Conservation (phyloP, 352 stramenopile species). For the Pythium monospermum region DNA sequence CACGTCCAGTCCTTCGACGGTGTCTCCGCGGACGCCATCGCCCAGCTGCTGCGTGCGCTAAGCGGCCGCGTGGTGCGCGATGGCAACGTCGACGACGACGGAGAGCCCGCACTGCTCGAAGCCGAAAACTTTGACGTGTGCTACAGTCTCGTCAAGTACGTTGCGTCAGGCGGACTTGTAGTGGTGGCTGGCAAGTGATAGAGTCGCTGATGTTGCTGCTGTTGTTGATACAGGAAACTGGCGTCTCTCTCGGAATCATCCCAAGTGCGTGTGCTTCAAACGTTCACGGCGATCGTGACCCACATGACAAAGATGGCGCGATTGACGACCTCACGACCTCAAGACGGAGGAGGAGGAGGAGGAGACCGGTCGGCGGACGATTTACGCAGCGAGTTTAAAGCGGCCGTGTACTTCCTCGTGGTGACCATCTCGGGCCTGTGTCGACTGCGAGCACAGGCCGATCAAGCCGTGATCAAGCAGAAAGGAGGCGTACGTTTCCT, state of each 20-base stretch:
- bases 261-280: constrained; percentile 61
- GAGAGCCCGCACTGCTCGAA: constrained; percentile 46
- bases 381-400: constrained; percentile 54
- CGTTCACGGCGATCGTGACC: constrained; percentile 52
- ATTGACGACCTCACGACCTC: constrained; percentile 13
- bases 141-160: constrained; percentile 72
- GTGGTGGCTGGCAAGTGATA: not conserved
- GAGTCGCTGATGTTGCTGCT: not conserved
- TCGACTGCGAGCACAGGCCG: constrained; percentile 38
- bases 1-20: constrained; percentile 54
- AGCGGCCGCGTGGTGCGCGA: constrained; percentile 45
- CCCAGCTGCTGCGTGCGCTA: constrained; percentile 35
- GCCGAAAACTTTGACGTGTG: constrained; percentile 60
- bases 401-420: constrained; percentile 66
- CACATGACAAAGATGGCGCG: constrained; percentile 54
- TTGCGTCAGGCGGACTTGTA: not conserved
- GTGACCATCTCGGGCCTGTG: constrained; percentile 51
- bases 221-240: constrained; percentile 32
- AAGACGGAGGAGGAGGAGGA: too few relatives aligned
- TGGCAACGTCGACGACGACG: constrained; percentile 27
- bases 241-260: constrained; percentile 37
- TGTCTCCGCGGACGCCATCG: constrained; percentile 38
- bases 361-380: constrained; percentile 12
- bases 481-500: constrained; percentile 33
- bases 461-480: constrained; percentile 62